Base-by-base conservation (phyloP, 2,329 filamentous ascomycete species). In the Nothophoma quercina region DNA sequence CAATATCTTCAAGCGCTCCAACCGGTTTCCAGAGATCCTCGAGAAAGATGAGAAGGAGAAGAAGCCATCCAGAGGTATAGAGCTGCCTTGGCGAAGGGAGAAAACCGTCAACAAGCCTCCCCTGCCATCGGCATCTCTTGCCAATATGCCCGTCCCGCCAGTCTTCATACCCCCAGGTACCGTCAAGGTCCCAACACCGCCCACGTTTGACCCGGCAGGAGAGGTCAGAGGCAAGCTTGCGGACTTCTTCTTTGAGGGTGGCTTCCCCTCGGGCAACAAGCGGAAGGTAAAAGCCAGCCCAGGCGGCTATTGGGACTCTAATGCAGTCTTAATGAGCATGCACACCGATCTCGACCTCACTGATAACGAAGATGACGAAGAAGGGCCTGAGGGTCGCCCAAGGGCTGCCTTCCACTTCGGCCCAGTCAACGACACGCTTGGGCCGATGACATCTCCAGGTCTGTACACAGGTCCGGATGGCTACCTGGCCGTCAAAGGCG, bases 251-350 rank as follows among this genome's bases (percentile, higher is more conserved):
- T 73, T 74, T 52, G 69, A 72, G 13, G 56, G 64, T 16, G 48
- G 45, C n/a, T 39, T 50, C n/a, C 15, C 21, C 38, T 30, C 45
- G 0, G 45, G 46, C 5, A 45, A 38, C 5, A 45, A 38, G 22
- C 48, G 56, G 13, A 64, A 56, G n/a, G 19, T 49, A 5, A 52
- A 43, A 21, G 13, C 53, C 3, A 51, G 50, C 5, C 51, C 62
- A 8, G 59, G 55, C 10, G 66, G 70, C 5, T 47, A 65, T 23
- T 75, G 72, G 72, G 70, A 75, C 42, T 73, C 70, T 7, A 69
- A 75, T 40, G 65, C 66, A 1, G 35, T 75, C 10, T 56, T 75
- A 16, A 75, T 75, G 71, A 62, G 66, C n/a, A 56, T 67, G 35
- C 43, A 55, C 12, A 54, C 51, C 1, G 58, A 63, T n/a, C 55